A percentile compares a stretch with the other conserved stretches of the same genome.
These are phyloP conservation scores for Zizania latifolia DNA, from an alignment of 176 grass and related monocot genomes.

Conservation along the genomic window DNA sequence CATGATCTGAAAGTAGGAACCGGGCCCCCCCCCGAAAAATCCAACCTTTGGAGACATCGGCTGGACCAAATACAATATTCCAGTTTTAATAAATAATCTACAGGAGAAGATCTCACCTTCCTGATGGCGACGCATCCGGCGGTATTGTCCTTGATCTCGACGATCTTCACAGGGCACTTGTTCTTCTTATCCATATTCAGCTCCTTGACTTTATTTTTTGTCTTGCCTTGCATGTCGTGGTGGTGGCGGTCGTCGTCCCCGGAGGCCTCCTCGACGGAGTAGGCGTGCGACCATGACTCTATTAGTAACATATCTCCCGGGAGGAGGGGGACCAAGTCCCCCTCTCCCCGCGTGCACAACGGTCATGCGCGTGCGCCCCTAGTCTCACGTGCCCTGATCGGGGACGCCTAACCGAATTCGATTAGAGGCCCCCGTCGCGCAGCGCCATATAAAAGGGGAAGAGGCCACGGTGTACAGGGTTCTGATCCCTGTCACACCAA, in stretches of 20 bases:
- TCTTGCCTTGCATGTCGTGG: not conserved
- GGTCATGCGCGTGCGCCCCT: too few species aligned
- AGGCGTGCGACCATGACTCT: conserved; percentile 48
- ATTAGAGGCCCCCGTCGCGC: too few species aligned
- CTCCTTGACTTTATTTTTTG: conserved; percentile 23
- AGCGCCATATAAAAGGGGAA: too few species aligned
- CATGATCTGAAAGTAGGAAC: not conserved
- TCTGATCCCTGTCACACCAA: too few species aligned
- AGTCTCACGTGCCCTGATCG: too few species aligned
- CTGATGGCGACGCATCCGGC: conserved; percentile 39
- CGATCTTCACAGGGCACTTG: conserved; percentile 18
- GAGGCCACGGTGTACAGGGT: too few species aligned
- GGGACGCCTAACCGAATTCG: too few species aligned
- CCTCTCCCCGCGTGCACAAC: too few species aligned
- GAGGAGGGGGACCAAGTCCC: too few species aligned
- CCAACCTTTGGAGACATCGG: not conserved
- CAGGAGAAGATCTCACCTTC: conserved; percentile 35
- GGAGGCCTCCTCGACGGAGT: conserved; percentile 55
- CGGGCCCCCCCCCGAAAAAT: not conserved
- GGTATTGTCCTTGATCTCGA: conserved; percentile 43
- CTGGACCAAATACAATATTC: not conserved
- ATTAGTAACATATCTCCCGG: too few species aligned
- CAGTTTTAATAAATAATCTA: not conserved
- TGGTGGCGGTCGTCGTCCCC: not conserved
- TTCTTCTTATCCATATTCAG: conserved; percentile 27